Base-by-base conservation (phyloP, 768 basidiomycete genomes). In the Tylopilus intermedius region DNA sequence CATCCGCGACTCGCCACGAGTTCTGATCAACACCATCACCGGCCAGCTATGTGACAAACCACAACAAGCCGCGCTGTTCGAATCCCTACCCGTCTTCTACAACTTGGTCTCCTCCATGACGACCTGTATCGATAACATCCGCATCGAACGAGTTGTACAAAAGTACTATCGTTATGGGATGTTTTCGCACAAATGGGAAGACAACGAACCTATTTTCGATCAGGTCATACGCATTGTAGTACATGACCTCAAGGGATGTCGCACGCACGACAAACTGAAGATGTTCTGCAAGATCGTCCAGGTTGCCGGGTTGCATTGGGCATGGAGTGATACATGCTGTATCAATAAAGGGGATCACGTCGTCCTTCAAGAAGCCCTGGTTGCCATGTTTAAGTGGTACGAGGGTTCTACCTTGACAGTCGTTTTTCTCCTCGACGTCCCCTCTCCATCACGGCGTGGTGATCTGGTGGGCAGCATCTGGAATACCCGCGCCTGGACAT, bases 361-460 rank as follows among this genome's bases (percentile, higher is more conserved):
- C 26, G 35, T 48, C 3, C 47, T 48, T 2, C 47, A 48, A 33
- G 47, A 48, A 29, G 47, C 47, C 6, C 26, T 48, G 2, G 47
- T 48, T 7, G 8, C 47, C 10, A 48, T 48, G 47, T 48, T 39
- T 27, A 48, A 39, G 18, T 48, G 47, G 47, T 48, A 48, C 38
- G 6, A 48, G n/a, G 37, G 37, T 13, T 29, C 47, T 15, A 2
- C 37, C 0, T 3, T 29, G 37, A 48, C 47, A 13, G 13, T 48
- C 10, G 37, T 48, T 4, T 29, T 29, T 3, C 37, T 48, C n/a
- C 26, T 26, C n/a, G 47, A 24, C 10, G 47, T 29, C 22, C 37
- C 10, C 2, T 39, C 26, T 8, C 47, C 29, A 10, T 30, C 43
- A 0, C 15, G 15, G 10, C 43, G 43, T 15, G 46, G 46, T 4